phyloP scores from a whole-genome alignment of 2,329 filamentous ascomycete species.

The Mycosphaerella arachidis region DNA sequence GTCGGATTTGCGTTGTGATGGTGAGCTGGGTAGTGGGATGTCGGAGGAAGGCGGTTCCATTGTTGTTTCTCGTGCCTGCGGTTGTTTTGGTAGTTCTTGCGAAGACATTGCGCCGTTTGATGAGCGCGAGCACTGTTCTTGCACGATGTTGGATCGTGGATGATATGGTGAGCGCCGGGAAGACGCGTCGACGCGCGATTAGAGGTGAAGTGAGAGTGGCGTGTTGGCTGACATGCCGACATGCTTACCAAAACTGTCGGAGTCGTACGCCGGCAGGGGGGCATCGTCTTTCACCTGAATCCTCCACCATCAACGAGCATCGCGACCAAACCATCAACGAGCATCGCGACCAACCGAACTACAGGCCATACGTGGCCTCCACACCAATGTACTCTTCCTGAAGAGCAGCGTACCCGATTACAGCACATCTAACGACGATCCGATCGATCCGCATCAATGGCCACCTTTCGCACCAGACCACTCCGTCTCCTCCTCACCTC shows the following conservation, averaged over 20 bases:
- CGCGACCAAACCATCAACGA: background rate
- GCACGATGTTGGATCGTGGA: constrained; percentile 3
- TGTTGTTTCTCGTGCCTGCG: constrained; percentile 4
- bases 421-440: constrained; percentile 1
- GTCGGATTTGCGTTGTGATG: background rate
- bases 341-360: background rate
- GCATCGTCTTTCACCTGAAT: background rate
- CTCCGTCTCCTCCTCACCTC: constrained; percentile 9
- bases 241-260: background rate
- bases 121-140: constrained; percentile 19
- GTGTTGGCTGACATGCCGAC: too few species aligned
- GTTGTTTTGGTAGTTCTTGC: constrained; percentile 11
- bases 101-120: constrained; percentile 25
- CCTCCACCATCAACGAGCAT: background rate
- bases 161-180: background rate
- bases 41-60: constrained; percentile 3
- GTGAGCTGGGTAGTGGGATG: constrained; percentile 4
- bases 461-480: constrained; percentile 25
- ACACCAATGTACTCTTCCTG: background rate
- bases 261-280: background rate
- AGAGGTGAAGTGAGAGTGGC: constrained; percentile 2
- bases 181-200: constrained; percentile 4
- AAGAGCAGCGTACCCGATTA: background rate
- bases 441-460: constrained; percentile 15
- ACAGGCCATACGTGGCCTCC: background rate